Percentiles rank a stretch among this genome's conserved stretches.
Evolutionary conservation across 163 green algal genomes (phyloP).

Genomic region (Volvox carteri): DNA sequence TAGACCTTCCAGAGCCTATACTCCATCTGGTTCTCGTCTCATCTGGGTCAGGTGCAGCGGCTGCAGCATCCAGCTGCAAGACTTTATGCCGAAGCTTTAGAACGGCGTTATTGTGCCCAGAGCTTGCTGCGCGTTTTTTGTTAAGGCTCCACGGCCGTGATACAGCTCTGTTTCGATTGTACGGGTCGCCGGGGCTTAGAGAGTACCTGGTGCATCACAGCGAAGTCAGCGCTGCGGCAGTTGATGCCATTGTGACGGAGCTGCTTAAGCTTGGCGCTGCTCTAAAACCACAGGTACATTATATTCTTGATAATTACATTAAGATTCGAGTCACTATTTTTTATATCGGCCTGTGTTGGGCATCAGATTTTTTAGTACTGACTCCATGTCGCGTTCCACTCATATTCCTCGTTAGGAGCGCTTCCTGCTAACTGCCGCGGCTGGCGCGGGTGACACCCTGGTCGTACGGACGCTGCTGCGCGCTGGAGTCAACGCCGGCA

Average conservation of each 20-base stretch:
- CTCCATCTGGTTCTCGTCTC: not conserved
- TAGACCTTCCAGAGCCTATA: slow-evolving; percentile 11
- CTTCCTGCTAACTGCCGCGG: slow-evolving; percentile 38
- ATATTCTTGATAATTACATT: not conserved
- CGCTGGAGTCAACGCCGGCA: not conserved
- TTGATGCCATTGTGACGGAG: not conserved
- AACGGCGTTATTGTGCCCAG: not conserved
- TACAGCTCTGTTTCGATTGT: slow-evolving; percentile 26
- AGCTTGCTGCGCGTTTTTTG: slow-evolving; percentile 36
- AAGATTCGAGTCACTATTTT: not conserved
- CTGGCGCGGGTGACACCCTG: slow-evolving; percentile 1
- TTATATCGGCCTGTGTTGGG: not conserved
- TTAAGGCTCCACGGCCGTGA: not conserved
- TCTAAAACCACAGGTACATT: not conserved
- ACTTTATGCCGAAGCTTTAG: not conserved
- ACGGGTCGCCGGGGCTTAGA: not conserved
- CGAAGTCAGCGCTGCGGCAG: not conserved
- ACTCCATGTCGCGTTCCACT: not conserved
- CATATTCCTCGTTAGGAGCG: slow-evolving; percentile 3
- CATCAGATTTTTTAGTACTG: no score
- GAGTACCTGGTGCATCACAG: not conserved
- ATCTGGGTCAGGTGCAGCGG: not conserved
- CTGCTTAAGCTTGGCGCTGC: slow-evolving; percentile 1
- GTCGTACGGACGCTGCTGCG: slow-evolving; percentile 28
- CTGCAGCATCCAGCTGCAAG: not conserved